Evolutionary conservation across 257 asterid species (phyloP).

Genomic region (Lantana camara): DNA sequence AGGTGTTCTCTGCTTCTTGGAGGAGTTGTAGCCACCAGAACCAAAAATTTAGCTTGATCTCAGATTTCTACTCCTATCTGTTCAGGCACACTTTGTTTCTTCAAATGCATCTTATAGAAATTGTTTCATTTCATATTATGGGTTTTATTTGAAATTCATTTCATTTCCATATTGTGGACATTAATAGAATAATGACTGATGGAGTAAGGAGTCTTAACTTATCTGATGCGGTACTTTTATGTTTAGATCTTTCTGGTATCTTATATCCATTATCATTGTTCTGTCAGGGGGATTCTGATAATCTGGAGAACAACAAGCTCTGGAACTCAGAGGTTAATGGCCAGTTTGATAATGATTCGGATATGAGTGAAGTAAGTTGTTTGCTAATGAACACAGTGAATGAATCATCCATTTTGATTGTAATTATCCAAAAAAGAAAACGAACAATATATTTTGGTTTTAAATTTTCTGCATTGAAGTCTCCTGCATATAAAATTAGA

Average conservation of each 20-base stretch:
- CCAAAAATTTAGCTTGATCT: not conserved
- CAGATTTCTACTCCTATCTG: not conserved
- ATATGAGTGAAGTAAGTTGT: constrained; percentile 51
- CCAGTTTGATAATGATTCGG: constrained; percentile 44
- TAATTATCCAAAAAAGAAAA: not conserved
- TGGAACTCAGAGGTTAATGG: constrained; percentile 38
- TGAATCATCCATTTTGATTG: not conserved
- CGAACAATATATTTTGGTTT: not conserved
- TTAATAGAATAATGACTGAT: not conserved
- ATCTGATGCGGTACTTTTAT: not conserved
- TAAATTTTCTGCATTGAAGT: not conserved
- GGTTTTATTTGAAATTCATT: not conserved
- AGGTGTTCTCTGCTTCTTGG: not conserved
- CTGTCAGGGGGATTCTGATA: constrained; percentile 56
- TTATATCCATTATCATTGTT: constrained; percentile 22
- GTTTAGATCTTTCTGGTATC: not conserved
- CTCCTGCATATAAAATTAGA: not conserved
- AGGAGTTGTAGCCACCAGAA: constrained; percentile 1
- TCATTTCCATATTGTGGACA: not conserved
- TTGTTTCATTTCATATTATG: not conserved
- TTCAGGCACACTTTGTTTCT: not conserved
- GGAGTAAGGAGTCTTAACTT: not conserved
- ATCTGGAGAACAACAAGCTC: constrained; percentile 33
- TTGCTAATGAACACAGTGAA: not conserved
- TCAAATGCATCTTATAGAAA: not conserved